These are phyloP conservation scores for Cryptosporidium meleagridis DNA, from an alignment of 169 alveolate species.

Conservation along the genomic window DNA sequence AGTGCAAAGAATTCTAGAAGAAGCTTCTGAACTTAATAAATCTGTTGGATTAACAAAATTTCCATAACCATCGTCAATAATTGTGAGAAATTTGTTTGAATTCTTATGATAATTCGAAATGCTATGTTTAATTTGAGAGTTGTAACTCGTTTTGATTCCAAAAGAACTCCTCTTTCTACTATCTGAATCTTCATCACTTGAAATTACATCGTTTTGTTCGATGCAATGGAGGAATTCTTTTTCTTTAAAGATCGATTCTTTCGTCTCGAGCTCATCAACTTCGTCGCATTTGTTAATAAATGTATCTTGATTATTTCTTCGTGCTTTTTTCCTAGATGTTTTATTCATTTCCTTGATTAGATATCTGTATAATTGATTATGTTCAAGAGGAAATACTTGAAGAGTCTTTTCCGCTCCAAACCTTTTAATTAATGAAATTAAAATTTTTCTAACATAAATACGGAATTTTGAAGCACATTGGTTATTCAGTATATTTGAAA, in stretches of 20 bases:
- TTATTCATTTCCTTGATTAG: slow-evolving; percentile 1
- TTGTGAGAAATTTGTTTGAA: slow-evolving; percentile 19
- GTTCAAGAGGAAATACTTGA: slow-evolving; percentile 48
- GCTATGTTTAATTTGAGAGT: neutral
- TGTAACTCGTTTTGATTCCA: neutral
- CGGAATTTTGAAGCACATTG: slow-evolving; percentile 44
- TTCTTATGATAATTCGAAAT: neutral
- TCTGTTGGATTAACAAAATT: slow-evolving; percentile 34
- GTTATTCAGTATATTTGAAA: slow-evolving; percentile 10
- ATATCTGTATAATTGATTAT: slow-evolving; percentile 34
- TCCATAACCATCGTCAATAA: slow-evolving; percentile 5
- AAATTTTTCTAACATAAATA: slow-evolving; percentile 20
- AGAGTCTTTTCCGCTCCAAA: slow-evolving; percentile 19
- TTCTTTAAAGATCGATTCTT: neutral
- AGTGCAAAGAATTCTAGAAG: neutral
- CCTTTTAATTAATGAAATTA: slow-evolving; percentile 30
- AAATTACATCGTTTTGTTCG: neutral
- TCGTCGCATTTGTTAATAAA: neutral
- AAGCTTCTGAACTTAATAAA: slow-evolving; percentile 59
- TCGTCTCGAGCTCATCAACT: slow-evolving; percentile 6
- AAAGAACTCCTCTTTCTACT: neutral
- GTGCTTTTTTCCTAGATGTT: neutral
- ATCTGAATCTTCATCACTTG: neutral
- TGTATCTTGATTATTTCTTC: neutral
- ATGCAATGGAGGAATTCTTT: neutral